phyloP scores from a whole-genome alignment of 2,329 filamentous ascomycete species.

The Aphanoascus verrucosus region DNA sequence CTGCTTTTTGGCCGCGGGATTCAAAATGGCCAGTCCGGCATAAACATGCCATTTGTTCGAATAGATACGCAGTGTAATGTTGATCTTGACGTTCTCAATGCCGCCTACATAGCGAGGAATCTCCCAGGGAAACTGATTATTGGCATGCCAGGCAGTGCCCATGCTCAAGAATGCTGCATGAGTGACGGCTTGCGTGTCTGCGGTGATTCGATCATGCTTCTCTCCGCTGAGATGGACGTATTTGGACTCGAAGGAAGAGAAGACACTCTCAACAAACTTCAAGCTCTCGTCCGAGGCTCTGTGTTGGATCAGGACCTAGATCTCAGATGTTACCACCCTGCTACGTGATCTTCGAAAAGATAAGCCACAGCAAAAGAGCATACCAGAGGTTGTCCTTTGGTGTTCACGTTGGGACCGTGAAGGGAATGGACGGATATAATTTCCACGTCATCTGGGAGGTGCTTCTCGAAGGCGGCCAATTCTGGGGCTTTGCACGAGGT shows the following conservation, averaged over 20 bases:
- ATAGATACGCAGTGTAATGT: constrained; percentile 94
- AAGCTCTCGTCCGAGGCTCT: constrained; percentile 69
- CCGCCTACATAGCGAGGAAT: constrained; percentile 89
- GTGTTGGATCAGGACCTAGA: constrained; percentile 73
- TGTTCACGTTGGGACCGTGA: constrained; percentile 82
- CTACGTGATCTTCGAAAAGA: background rate
- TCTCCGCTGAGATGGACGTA: constrained; percentile 77
- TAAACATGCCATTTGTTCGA: constrained; percentile 99
- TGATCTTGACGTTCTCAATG: constrained; percentile 99
- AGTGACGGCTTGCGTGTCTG: constrained; percentile 95
- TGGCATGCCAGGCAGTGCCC: constrained; percentile 95
- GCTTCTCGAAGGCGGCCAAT: constrained; percentile 80
- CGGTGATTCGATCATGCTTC: constrained; percentile 92
- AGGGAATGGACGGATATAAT: constrained; percentile 95
- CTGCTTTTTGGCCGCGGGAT: constrained; percentile 82
- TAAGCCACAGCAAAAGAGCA: constrained; percentile 19
- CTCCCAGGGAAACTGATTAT: constrained; percentile 94
- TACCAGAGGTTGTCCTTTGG: constrained; percentile 80
- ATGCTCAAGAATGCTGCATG: constrained; percentile 95
- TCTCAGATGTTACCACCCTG: constrained; percentile 2
- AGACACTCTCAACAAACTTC: constrained; percentile 64
- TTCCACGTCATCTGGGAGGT: constrained; percentile 78
- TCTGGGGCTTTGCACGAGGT: constrained; percentile 98
- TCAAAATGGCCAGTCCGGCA: constrained; percentile 90
- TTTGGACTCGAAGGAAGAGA: constrained; percentile 74